phyloP scores from a whole-genome alignment of 2,329 filamentous ascomycete species.

The Juglanconis juglandina region DNA sequence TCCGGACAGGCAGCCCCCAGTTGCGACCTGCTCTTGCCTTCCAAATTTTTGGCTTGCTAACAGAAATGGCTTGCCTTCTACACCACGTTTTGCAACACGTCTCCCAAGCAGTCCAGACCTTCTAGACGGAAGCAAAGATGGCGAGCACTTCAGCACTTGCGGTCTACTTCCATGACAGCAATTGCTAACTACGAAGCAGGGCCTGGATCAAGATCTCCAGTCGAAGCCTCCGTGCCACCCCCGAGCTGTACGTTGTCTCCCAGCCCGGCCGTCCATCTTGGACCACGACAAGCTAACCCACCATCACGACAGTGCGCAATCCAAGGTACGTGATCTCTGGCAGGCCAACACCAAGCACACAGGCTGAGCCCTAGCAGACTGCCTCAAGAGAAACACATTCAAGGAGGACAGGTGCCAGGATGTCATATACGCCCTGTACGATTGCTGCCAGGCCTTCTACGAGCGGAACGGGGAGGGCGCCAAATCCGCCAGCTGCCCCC shows the following conservation, averaged over 20 bases:
- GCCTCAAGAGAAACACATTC: slow-evolving; percentile 78
- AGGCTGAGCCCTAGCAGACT: slow-evolving; percentile 53
- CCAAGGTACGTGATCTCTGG: slow-evolving; percentile 59
- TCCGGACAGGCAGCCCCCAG: not conserved
- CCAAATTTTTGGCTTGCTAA: not conserved
- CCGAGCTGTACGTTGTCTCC: slow-evolving; percentile 61
- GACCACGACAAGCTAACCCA: not conserved
- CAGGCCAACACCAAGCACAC: not conserved
- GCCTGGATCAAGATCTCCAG: slow-evolving; percentile 66
- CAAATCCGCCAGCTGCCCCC: slow-evolving; percentile 79
- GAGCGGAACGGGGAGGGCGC: slow-evolving; percentile 72
- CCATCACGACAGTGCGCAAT: slow-evolving; percentile 68
- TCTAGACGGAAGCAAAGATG: slow-evolving; percentile 2
- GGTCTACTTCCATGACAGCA: not conserved
- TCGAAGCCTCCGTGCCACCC: slow-evolving; percentile 80
- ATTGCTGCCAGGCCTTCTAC: slow-evolving; percentile 91
- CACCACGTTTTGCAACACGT: not conserved
- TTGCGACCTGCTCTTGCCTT: not conserved
- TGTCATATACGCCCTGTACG: slow-evolving; percentile 81
- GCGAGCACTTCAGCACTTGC: not conserved
- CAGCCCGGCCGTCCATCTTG: not conserved
- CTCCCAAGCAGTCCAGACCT: not conserved
- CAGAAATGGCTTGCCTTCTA: not conserved
- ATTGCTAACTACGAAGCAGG: slow-evolving; percentile 26
- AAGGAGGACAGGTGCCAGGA: slow-evolving; percentile 78